phyloP scores from a whole-genome alignment of 768 basidiomycete species.

The Phaeolepiota aurea region DNA sequence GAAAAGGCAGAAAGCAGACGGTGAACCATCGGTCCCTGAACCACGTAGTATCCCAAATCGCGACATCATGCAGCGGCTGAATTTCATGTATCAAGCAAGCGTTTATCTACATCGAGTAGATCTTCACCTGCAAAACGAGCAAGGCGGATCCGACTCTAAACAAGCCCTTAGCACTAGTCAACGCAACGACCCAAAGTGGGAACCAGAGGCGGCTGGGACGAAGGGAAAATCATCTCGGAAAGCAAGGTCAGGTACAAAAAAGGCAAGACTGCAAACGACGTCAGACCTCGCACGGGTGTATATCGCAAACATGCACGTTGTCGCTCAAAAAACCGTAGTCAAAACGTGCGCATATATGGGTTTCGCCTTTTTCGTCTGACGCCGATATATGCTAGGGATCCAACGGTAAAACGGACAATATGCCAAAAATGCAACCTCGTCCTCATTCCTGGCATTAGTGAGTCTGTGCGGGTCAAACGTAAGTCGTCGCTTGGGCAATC shows the following conservation, averaged over 20 bases:
- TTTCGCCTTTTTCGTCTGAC: conserved; percentile 3
- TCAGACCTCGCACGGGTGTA: conserved; percentile 59
- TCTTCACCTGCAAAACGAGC: conserved; percentile 5
- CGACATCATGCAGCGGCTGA: conserved; percentile 77
- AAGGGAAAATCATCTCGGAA: conserved; percentile 11
- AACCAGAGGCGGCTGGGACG: conserved; percentile 1
- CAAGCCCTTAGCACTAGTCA: background rate
- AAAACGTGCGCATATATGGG: conserved; percentile 62
- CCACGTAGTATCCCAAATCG: conserved; percentile 52
- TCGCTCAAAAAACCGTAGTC: conserved; percentile 71
- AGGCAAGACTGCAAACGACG: conserved; percentile 18
- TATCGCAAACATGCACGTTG: conserved; percentile 53
- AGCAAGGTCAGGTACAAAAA: conserved; percentile 17
- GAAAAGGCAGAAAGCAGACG: conserved; percentile 54
- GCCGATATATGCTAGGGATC: conserved; percentile 45
- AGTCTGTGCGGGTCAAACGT: conserved; percentile 61
- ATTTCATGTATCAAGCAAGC: conserved; percentile 81
- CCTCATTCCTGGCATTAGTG: conserved; percentile 62
- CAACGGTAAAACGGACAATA: conserved; percentile 71
- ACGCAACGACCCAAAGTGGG: background rate
- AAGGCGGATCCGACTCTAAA: background rate
- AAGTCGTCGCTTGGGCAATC: conserved; percentile 12
- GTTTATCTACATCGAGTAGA: conserved; percentile 43
- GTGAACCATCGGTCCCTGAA: conserved; percentile 29
- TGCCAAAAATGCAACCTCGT: conserved; percentile 63